Evolutionary conservation across 202 grass and related monocot genomes (phyloP).

Genomic region (Schoenoplectus tabernaemontani): DNA sequence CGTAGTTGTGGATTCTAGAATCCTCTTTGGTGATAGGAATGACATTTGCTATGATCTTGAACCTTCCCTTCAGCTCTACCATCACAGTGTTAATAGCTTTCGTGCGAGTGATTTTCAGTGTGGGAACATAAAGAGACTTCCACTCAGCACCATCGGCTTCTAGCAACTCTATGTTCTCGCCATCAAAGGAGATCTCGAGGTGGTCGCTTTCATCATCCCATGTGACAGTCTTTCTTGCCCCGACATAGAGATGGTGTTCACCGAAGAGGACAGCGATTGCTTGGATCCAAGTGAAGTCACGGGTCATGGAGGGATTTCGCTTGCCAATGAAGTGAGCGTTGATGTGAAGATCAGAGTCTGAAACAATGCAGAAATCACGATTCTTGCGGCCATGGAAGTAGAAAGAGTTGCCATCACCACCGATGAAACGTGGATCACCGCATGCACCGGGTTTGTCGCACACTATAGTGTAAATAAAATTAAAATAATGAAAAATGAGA

Average conservation of each 20-base stretch:
- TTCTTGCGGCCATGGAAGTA: slow-evolving; percentile 83
- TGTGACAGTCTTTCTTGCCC: neutral
- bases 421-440: slow-evolving; percentile 68
- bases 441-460: slow-evolving; percentile 63
- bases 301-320: slow-evolving; percentile 25
- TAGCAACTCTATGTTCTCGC: slow-evolving; percentile 20
- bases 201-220: slow-evolving; percentile 49
- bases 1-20: slow-evolving; percentile 43
- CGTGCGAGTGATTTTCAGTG: slow-evolving; percentile 35
- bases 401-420: slow-evolving; percentile 71
- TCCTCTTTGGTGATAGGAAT: slow-evolving; percentile 62
- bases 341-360: slow-evolving; percentile 60
- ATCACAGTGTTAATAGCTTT: slow-evolving; percentile 30
- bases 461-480: slow-evolving; percentile 21
- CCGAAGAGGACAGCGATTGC: slow-evolving; percentile 44
- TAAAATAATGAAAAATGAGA: neutral
- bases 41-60: slow-evolving; percentile 35
- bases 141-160: slow-evolving; percentile 22
- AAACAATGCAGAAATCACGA: slow-evolving; percentile 54
- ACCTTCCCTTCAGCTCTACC: slow-evolving; percentile 44
- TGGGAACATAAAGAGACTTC: slow-evolving; percentile 19
- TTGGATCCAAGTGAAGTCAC: slow-evolving; percentile 80
- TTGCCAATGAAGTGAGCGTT: slow-evolving; percentile 83
- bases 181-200: slow-evolving; percentile 46
- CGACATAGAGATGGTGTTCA: slow-evolving; percentile 47